Conservation (phyloP, 495 filamentous ascomycete species). For the Haplographium delicatum region DNA sequence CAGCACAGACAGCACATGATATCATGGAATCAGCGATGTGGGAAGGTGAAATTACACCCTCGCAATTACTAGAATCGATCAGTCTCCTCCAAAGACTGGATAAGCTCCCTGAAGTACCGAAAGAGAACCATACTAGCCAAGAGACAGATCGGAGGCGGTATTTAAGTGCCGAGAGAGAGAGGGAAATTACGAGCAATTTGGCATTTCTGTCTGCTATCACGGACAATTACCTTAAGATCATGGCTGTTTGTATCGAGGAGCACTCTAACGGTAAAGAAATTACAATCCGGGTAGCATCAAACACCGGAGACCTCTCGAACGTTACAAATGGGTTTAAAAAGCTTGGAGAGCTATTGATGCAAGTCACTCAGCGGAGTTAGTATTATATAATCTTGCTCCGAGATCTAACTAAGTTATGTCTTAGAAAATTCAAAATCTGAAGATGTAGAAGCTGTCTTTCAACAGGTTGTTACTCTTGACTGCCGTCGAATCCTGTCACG, state of each 20-base stretch:
- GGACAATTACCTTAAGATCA: constrained; percentile 23
- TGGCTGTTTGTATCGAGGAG: constrained; percentile 32
- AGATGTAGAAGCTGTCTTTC: constrained; percentile 8
- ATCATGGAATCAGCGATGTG: constrained; percentile 10
- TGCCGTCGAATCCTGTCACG: constrained; percentile 16
- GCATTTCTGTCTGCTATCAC: constrained; percentile 25
- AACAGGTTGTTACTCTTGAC: constrained; percentile 7
- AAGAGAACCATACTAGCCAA: neutral
- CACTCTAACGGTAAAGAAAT: constrained; percentile 18
- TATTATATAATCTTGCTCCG: constrained; percentile 4
- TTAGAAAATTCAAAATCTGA: constrained; percentile 11
- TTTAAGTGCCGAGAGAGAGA: constrained; percentile 13
- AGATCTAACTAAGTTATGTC: neutral
- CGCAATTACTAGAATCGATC: constrained; percentile 9
- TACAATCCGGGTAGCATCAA: constrained; percentile 26
- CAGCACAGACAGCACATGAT: too few species aligned
- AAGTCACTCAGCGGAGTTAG: constrained; percentile 25
- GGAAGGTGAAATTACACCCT: constrained; percentile 12
- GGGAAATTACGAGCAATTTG: constrained; percentile 21
- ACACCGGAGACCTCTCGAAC: constrained; percentile 22
- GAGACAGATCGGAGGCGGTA: neutral
- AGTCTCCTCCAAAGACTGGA: constrained; percentile 4
- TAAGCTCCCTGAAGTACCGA: constrained; percentile 10
- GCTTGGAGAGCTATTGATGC: constrained; percentile 25
- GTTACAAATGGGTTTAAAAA: constrained; percentile 25